Evolutionary conservation across 371 early-diverging fungal species (phyloP).

Genomic region (Syncephalastrum racemosum): DNA sequence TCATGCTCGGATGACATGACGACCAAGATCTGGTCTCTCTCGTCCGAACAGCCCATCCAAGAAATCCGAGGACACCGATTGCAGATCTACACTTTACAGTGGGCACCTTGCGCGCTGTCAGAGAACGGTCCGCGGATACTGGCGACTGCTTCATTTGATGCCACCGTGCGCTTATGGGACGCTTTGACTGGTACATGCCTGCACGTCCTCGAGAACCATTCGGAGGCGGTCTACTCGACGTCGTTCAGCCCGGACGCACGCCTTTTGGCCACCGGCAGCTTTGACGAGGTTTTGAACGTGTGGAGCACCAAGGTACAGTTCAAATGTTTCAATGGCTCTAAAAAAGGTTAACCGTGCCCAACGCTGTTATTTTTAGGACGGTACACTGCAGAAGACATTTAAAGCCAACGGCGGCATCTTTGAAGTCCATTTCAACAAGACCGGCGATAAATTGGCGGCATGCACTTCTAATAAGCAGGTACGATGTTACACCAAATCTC

Average conservation of each 20-base stretch:
- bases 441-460: constrained; percentile 54
- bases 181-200: constrained; percentile 67
- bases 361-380: constrained; percentile 43
- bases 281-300: constrained; percentile 79
- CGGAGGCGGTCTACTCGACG: constrained; percentile 81
- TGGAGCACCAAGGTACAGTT: constrained; percentile 74
- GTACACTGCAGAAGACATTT: constrained; percentile 64
- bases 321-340: neutral
- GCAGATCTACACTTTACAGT: constrained; percentile 79
- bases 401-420: constrained; percentile 74
- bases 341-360: neutral
- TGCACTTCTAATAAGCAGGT: constrained; percentile 57
- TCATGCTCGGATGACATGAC: constrained; percentile 93
- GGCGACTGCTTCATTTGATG: constrained; percentile 89
- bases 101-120: constrained; percentile 55
- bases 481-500: neutral
- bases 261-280: constrained; percentile 84
- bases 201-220: constrained; percentile 75
- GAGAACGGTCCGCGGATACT: constrained; percentile 47
- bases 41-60: constrained; percentile 48
- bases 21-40: constrained; percentile 62
- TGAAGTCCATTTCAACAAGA: constrained; percentile 74
- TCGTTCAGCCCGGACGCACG: constrained; percentile 86
- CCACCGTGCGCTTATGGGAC: constrained; percentile 91
- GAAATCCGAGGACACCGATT: constrained; percentile 71